phyloP scores from a whole-genome alignment of 2,329 filamentous ascomycete genomes.

The Leptographium lundbergii region DNA sequence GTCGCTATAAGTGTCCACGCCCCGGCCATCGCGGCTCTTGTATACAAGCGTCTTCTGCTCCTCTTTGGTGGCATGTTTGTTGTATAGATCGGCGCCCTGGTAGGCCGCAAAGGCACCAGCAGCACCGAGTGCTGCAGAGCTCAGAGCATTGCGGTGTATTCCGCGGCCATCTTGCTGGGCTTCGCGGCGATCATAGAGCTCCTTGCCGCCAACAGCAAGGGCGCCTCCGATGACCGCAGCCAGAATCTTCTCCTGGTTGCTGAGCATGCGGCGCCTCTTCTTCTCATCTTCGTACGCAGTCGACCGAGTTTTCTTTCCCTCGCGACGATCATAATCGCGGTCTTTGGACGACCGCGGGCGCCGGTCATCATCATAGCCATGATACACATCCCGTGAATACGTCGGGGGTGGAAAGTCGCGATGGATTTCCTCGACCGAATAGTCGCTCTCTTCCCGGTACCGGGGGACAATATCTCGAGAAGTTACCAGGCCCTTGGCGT shows the following conservation, averaged over 20 bases:
- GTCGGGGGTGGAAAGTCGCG: constrained; percentile 72
- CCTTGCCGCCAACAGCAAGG: constrained; percentile 52
- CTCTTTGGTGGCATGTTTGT: constrained; percentile 43
- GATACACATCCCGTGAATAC: constrained; percentile 39
- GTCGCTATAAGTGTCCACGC: constrained; percentile 43
- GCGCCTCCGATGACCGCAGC: constrained; percentile 54
- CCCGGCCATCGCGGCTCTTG: constrained; percentile 38
- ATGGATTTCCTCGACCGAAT: constrained; percentile 68
- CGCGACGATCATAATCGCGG: constrained; percentile 33
- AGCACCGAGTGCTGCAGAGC: constrained; percentile 48
- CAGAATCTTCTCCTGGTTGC: constrained; percentile 53
- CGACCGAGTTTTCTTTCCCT: constrained; percentile 38
- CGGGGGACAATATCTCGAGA: constrained; percentile 43
- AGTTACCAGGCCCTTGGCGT: constrained; percentile 27
- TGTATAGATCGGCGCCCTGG: constrained; percentile 49
- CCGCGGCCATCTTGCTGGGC: constrained; percentile 34
- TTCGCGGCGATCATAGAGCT: constrained; percentile 51
- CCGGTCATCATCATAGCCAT: constrained; percentile 43
- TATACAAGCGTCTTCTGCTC: constrained; percentile 41
- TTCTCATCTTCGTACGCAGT: constrained; percentile 45
- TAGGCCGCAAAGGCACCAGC: constrained; percentile 53
- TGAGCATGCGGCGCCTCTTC: constrained; percentile 38
- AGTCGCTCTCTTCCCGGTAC: constrained; percentile 58
- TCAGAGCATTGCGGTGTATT: constrained; percentile 44
- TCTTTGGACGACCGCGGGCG: constrained; percentile 27